Base-by-base conservation (phyloP, 2,329 filamentous ascomycete genomes). In the Podosphaera fusca region DNA sequence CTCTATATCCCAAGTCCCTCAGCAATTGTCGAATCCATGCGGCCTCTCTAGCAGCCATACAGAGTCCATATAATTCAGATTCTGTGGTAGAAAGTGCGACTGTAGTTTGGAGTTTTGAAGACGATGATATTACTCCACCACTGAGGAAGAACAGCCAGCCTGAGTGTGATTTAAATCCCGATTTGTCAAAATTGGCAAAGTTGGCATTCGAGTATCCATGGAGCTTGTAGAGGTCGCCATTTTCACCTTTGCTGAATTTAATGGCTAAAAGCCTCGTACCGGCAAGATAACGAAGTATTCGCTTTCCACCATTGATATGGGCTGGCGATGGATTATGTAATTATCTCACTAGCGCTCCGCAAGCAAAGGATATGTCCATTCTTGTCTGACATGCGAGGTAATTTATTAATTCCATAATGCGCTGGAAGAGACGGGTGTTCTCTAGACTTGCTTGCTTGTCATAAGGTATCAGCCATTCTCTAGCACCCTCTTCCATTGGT, bases 281-380 rank as follows among this genome's bases (percentile, higher is more conserved):
- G 2, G 51, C 33, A 31, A 40, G 33, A 9, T 54, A 54, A 4
- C 51, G 4, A 2, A 55, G 35, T 4, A 42, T 45, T 31, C 35
- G 52, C n/a, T 55, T 55, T 42, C n/a, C 52, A 4, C 35, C 52
- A 30, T 31, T 42, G 1, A 45, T 55, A 45, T 55, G 52, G n/a
- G 38, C 52, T 5, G 36, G 35, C 35, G 55, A 56, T 34, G 55
- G 55, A 56, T 56, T 56, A 30, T 56, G 55, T 49, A 56, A 30
- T 12, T 56, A 56, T 49, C 55, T 21, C 52, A 55, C 42, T 6
- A 55, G 36, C 3, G 52, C 30, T 4, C 42, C 31, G 21, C 40
- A 50, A 49, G 40, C 12, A 49, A 49, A 56, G 1, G 54, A 31
- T 5, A 56, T 47, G 21, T 56, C 46, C 40, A 50, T 47, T 12